Base-by-base conservation (phyloP, 768 basidiomycete species). In the Termitomyces titanicus region DNA sequence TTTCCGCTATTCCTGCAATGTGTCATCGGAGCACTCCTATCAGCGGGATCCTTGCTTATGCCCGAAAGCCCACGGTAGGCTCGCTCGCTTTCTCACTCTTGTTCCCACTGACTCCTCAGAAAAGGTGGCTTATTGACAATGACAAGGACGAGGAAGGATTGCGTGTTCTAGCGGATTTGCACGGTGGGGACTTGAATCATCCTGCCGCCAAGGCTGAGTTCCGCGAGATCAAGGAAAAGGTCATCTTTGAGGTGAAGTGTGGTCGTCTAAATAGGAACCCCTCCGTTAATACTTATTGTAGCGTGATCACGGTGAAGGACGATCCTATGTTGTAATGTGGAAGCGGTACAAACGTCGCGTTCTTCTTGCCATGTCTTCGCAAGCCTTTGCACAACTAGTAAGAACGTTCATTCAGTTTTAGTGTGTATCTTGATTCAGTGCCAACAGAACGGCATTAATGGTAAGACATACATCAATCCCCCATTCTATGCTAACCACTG, bases 361-460 rank as follows among this genome's bases (percentile, higher is more conserved):
- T 13, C 68, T 97, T 56, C 82, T 97, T 45, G 95, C 95, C 8
- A 94, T 95, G 92, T 92, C 89, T n/a, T 92, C 92, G 46, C 95
- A 97, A 68, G 61, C 62, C 13, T 65, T 62, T 42, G 61, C 63
- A 3, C 64, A 64, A 54, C 54, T 63, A 13, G 64, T 62, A 42
- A 47, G 64, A 43, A 31, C 29, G 40, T 39, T 17, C 12, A 7
- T 34, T 50, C 12, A 25, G 18, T 29, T 27, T 37, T 12, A 15
- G 31, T 20, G 10, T 46, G 5, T 22, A 22, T 29, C 31, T 45
- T 57, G 46, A 50, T 22, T 20, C 25, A 29, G 34, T 51, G n/a
- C 7, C 18, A 5, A 31, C 25, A 95, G 92, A 95, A 97, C 68
- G 94, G 94, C 55, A 97, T 97, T 62, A 96, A 95, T 68, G 90